These are phyloP conservation scores for Candida palmyrensis DNA, from an alignment of 805 yeast species.

Conservation along the genomic window DNA sequence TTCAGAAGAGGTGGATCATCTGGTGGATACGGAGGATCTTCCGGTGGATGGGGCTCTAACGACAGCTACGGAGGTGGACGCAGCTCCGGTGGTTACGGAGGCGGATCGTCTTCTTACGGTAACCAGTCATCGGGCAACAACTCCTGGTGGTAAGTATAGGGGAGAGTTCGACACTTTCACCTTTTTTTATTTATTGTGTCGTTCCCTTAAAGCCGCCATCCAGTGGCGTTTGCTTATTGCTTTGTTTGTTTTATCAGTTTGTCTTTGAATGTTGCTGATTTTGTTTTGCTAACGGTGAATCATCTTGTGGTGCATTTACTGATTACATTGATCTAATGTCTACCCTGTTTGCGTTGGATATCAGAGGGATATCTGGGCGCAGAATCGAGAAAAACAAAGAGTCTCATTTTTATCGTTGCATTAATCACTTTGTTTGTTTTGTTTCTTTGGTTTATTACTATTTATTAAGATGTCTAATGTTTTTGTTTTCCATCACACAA, in stretches of 20 bases:
- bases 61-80: conserved; percentile 21
- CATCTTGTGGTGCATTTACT: conserved; percentile 8
- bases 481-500: no score
- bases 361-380: no score
- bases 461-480: conserved; percentile 8
- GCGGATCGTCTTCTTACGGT: conserved; percentile 25
- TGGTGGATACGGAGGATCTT: conserved; percentile 32
- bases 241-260: conserved; percentile 13
- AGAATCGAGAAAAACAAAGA: conserved; percentile 18
- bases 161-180: no score
- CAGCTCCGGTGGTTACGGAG: conserved; percentile 16
- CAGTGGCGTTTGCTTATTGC: no score
- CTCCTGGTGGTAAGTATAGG: conserved; percentile 44
- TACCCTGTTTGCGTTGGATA: no score
- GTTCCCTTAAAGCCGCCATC: no score
- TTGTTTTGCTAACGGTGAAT: conserved; percentile 11
- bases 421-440: conserved; percentile 13
- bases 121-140: conserved; percentile 19
- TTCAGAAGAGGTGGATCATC: conserved; percentile 44
- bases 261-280: conserved; percentile 9
- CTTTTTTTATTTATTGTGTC: no score
- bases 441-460: conserved; percentile 11
- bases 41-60: conserved; percentile 16
- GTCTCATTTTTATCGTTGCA: conserved; percentile 17
- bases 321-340: no score